Base-by-base conservation (phyloP, 2,329 filamentous ascomycete genomes). In the Amylocarpus encephaloides region DNA sequence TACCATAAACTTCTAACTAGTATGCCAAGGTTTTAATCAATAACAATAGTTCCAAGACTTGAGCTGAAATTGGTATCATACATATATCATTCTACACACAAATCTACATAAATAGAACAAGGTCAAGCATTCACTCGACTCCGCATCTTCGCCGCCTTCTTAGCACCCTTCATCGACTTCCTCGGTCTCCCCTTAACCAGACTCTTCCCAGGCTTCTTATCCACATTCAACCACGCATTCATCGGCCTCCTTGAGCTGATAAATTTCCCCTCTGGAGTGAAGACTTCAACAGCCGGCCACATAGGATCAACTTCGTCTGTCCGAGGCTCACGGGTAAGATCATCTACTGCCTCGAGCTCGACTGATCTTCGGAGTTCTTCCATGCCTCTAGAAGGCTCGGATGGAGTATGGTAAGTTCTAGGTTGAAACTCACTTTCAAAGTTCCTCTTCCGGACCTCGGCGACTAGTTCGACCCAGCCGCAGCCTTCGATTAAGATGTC, bases 401-500 rank as follows among this genome's bases (percentile, higher is more conserved):
- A 38, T 26, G 3, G 22, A 12, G 66, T 5, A 18, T 3, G 9
- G 3, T 12, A 13, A 5, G 38, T 5, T 5, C 38, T 4, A n/a
- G 38, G 18, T 6, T 22, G 13, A 19, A 19, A 15, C 15, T 15
- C 54, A 47, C 53, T 62, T 58, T 26, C 61, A 48, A 30, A 51
- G 76, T 26, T 71, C 62, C 69, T 77, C 13, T 75, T 79, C 45
- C 92, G 80, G 9, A 94, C 80, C 69, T 98, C 92, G 2, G 84
- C 84, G 0, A 83, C 83, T 36, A 98, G 68, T 68, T 98, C 93
- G 2, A 98, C 78, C 87, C 94, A 98, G 6, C 93, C 93, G 22
- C 90, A 85, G 1, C 93, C 90, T 66, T 97, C 92, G 44, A 98
- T 82, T 12, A 98, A 72, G 19, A 98, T 82, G 64, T 98, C 94